These are phyloP conservation scores for Streptanthus diversifolius DNA, from an alignment of 345 rosid species.

Conservation along the genomic window DNA sequence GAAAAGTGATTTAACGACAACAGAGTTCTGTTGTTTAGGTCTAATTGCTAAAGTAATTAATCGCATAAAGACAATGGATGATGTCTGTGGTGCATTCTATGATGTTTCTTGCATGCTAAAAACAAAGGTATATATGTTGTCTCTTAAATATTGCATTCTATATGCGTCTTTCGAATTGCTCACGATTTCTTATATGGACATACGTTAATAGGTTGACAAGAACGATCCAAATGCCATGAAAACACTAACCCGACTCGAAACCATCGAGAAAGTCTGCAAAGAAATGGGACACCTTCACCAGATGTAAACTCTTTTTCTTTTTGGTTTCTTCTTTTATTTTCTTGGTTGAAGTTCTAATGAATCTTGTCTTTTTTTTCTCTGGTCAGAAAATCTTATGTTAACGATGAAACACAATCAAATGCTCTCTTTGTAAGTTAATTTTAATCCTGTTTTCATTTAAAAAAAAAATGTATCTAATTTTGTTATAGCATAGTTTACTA, in stretches of 20 bases:
- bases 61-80: slow-evolving; percentile 66
- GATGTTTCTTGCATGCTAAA: slow-evolving; percentile 62
- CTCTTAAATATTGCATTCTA: not conserved
- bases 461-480: not conserved
- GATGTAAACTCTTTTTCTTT: slow-evolving; percentile 38
- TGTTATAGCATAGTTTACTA: not conserved
- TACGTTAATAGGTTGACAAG: slow-evolving; percentile 47
- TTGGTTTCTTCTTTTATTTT: not conserved
- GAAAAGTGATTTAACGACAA: not conserved
- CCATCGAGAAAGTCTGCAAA: slow-evolving; percentile 54
- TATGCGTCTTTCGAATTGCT: not conserved
- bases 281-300: slow-evolving; percentile 51
- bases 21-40: slow-evolving; percentile 39
- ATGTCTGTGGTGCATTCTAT: slow-evolving; percentile 77
- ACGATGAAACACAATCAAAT: slow-evolving; percentile 23
- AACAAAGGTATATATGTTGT: slow-evolving; percentile 48
- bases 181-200: not conserved
- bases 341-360: not conserved
- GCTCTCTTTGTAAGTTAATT: slow-evolving; percentile 16
- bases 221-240: slow-evolving; percentile 65
- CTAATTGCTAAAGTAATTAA: slow-evolving; percentile 76
- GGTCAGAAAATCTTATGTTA: slow-evolving; percentile 54
- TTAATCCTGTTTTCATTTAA: not conserved
- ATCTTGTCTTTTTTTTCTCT: slow-evolving; percentile 5
- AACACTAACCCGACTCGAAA: slow-evolving; percentile 56